Percentiles rank a stretch among this genome's conserved stretches.
phyloP scores from a whole-genome alignment of 352 stramenopile species.

The Hyaloperonospora arabidopsidis region DNA sequence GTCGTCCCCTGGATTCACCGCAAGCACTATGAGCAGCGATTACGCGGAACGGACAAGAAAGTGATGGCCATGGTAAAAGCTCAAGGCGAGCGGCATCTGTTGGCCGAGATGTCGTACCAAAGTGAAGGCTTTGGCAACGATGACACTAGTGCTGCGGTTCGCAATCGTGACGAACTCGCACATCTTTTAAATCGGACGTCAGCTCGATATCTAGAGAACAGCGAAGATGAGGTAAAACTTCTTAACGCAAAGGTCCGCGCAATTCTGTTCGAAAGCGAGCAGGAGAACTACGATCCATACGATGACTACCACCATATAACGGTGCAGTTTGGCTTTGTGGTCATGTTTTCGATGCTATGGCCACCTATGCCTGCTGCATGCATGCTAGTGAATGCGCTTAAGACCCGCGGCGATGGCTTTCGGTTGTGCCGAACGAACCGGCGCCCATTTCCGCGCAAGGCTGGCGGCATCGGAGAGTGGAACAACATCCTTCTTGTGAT shows the following conservation, averaged over 20 bases:
- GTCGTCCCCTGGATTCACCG: constrained; percentile 65
- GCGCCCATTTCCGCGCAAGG: constrained; percentile 65
- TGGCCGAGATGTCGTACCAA: constrained; percentile 54
- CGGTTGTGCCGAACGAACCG: constrained; percentile 66
- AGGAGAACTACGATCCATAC: constrained; percentile 77
- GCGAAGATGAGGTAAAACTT: constrained; percentile 49
- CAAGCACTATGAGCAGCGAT: constrained; percentile 56
- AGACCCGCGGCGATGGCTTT: constrained; percentile 69
- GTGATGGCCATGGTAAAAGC: constrained; percentile 62
- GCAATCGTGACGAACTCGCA: constrained; percentile 14
- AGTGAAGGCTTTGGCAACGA: constrained; percentile 15
- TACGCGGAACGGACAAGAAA: constrained; percentile 45
- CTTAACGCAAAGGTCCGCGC: constrained; percentile 60
- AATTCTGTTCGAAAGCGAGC: constrained; percentile 68
- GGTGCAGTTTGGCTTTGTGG: constrained; percentile 79
- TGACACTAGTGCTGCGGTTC: constrained; percentile 6
- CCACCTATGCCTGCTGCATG: constrained; percentile 69
- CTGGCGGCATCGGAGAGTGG: constrained; percentile 68
- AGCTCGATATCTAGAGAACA: constrained; percentile 59
- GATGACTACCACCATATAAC: constrained; percentile 75
- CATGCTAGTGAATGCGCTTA: constrained; percentile 74
- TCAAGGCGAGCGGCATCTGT: constrained; percentile 49
- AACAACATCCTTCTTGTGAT: constrained; percentile 59
- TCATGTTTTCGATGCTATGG: constrained; percentile 85
- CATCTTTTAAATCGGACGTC: constrained; percentile 58